A percentile compares a stretch with the other conserved stretches of the same genome.
phyloP scores from a whole-genome alignment of 495 filamentous ascomycete genomes.

The Pseudevernia furfuracea region DNA sequence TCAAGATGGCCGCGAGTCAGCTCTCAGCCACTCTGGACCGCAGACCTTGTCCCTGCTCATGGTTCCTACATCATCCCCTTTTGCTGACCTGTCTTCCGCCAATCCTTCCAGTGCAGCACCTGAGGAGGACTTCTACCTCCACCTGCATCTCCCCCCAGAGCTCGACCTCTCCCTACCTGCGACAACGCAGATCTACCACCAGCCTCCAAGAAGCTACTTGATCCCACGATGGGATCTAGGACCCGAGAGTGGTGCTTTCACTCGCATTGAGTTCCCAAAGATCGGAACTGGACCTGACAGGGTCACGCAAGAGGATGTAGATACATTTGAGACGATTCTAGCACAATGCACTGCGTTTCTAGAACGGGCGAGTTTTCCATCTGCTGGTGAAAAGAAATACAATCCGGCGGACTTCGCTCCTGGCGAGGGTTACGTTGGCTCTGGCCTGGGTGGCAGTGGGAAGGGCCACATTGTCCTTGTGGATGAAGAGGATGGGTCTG shows the following conservation, averaged over 20 bases:
- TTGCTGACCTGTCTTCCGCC: constrained; percentile 52
- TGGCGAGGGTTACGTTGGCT: constrained; percentile 62
- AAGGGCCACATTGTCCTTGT: constrained; percentile 81
- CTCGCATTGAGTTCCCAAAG: constrained; percentile 76
- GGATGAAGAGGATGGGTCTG: constrained; percentile 90
- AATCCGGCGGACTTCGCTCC: constrained; percentile 74
- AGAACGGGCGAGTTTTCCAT: constrained; percentile 60
- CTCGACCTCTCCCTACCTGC: constrained; percentile 83
- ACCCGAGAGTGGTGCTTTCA: constrained; percentile 79
- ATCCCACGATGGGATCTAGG: constrained; percentile 91
- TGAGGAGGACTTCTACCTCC: constrained; percentile 92
- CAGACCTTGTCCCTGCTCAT: constrained; percentile 87
- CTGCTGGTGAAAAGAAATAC: constrained; percentile 46
- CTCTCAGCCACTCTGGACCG: constrained; percentile 73
- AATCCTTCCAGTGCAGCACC: constrained; percentile 49
- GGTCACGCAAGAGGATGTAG: constrained; percentile 80
- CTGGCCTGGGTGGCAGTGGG: constrained; percentile 43
- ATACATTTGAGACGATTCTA: constrained; percentile 94
- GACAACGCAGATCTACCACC: constrained; percentile 91
- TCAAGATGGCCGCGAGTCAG: constrained; percentile 74
- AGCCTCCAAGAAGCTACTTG: constrained; percentile 79
- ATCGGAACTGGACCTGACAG: constrained; percentile 55
- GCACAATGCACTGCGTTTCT: constrained; percentile 93
- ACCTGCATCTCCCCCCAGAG: constrained; percentile 88
- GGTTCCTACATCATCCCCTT: constrained; percentile 76